phyloP scores from a whole-genome alignment of 805 yeast genomes.

The Yarrowia keelungensis region DNA sequence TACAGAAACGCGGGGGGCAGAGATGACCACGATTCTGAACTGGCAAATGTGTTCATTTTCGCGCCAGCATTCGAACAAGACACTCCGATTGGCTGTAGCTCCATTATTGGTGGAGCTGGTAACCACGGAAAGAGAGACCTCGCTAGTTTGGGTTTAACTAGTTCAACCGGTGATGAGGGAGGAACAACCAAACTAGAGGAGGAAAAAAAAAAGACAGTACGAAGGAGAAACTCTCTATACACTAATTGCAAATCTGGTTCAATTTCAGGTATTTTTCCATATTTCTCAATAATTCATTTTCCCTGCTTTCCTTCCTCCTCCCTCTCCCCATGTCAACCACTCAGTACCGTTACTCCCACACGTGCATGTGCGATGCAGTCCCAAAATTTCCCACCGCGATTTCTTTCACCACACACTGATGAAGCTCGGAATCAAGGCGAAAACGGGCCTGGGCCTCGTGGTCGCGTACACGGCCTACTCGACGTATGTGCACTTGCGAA shows the following conservation, averaged over 20 bases:
- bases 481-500: constrained; percentile 61
- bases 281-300: not conserved
- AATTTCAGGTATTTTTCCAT: not conserved
- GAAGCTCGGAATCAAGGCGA: constrained; percentile 41
- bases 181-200: not conserved
- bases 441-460: constrained; percentile 44
- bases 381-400: constrained; percentile 9
- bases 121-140: not conserved
- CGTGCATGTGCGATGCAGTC: constrained; percentile 10
- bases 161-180: not conserved
- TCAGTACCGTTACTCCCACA: constrained; percentile 3
- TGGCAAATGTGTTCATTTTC: not conserved
- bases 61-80: not conserved
- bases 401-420: constrained; percentile 19
- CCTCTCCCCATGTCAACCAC: not conserved
- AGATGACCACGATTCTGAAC: not conserved
- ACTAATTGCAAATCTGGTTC: too few relatives aligned
- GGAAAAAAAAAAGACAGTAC: too few relatives aligned
- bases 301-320: too few relatives aligned
- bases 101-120: not conserved
- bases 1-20: not conserved
- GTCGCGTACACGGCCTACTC: constrained; percentile 69
- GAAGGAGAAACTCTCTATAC: too few relatives aligned
- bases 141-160: not conserved
- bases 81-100: not conserved